Percentiles rank a stretch among this genome's conserved stretches.
phyloP scores from a whole-genome alignment of 345 rosid genomes.

The Acer yangbiense region DNA sequence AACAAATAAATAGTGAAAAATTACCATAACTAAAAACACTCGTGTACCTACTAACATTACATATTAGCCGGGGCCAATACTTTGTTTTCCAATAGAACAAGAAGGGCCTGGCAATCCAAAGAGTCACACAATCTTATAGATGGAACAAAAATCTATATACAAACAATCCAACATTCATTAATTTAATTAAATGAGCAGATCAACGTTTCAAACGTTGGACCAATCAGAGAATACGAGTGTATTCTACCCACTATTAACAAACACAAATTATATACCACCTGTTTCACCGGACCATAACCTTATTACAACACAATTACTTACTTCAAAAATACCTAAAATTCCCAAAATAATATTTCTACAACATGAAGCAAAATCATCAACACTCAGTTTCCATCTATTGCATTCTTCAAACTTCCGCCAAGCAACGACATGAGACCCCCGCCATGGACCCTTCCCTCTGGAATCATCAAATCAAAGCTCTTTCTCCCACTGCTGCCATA shows the following conservation, averaged over 20 bases:
- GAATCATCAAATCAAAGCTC: slow-evolving; percentile 57
- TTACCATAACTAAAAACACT: no score
- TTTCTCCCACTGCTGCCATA: slow-evolving; percentile 27
- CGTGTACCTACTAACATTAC: no score
- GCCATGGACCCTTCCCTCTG: slow-evolving; percentile 98
- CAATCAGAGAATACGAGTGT: background rate
- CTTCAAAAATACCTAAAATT: slow-evolving; percentile 7
- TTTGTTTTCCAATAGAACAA: background rate
- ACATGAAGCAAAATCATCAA: background rate
- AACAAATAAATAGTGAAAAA: no score
- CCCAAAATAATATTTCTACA: slow-evolving; percentile 18
- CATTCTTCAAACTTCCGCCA: slow-evolving; percentile 63
- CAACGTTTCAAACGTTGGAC: background rate
- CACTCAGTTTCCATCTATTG: slow-evolving; percentile 55
- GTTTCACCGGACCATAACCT: slow-evolving; percentile 15
- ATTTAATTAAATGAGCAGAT: background rate
- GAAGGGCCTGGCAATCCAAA: background rate
- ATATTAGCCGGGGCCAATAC: no score
- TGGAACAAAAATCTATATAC: background rate
- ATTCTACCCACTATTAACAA: background rate
- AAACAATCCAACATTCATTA: background rate
- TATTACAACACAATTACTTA: slow-evolving; percentile 37
- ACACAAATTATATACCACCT: slow-evolving; percentile 11
- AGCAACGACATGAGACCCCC: slow-evolving; percentile 89
- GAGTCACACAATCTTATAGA: background rate